Base-by-base conservation (phyloP, 2,329 filamentous ascomycete genomes). In the Geosmithia flava region DNA sequence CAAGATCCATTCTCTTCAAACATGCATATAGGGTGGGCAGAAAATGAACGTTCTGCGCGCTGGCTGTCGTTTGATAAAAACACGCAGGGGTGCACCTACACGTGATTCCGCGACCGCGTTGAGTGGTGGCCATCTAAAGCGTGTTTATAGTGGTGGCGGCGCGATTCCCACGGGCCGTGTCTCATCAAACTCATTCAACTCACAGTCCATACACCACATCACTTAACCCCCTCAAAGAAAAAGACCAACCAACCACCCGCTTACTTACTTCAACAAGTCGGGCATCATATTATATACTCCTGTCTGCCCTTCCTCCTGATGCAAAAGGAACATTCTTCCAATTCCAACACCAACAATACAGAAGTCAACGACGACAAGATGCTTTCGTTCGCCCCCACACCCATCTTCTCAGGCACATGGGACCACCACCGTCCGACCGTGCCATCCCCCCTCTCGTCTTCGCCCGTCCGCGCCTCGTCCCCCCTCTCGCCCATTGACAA, bases 371-470 rank as follows among this genome's bases (percentile, higher is more conserved):
- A 54, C 45, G 42, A 50, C 48, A 62, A 55, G 30, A 71, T 71
- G 68, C 61, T 70, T 53, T 66, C 68, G n/a, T 59, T 69, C 50
- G 59, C 67, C 8, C 58, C 65, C 37, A 56, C 67, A n/a, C 67
- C 71, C 17, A 63, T 68, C 45, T 70, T 73, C 56, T 64, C 66
- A 46, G 60, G 64, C 49, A 58, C 63, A 30, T 71, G 70, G 60
- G 62, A 68, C 45, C 46, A 47, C 39, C 33, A 37, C 59, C 68
- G 68, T 16, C 76, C 77, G 2, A 52, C 62, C 37, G 62, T 71
- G 29, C 63, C 78, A 1, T 81, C 78, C 45, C 77, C 76, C 6
- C 72, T 80, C 3, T 78, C 78, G 2, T 81, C 77, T 2, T 79
- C 76, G 2, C 76, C 49, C 13, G 61, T 78, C 47, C 74, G 75